These are phyloP conservation scores for Penicillium fuscoglaucum DNA, from an alignment of 2,329 filamentous ascomycete species.

Conservation along the genomic window DNA sequence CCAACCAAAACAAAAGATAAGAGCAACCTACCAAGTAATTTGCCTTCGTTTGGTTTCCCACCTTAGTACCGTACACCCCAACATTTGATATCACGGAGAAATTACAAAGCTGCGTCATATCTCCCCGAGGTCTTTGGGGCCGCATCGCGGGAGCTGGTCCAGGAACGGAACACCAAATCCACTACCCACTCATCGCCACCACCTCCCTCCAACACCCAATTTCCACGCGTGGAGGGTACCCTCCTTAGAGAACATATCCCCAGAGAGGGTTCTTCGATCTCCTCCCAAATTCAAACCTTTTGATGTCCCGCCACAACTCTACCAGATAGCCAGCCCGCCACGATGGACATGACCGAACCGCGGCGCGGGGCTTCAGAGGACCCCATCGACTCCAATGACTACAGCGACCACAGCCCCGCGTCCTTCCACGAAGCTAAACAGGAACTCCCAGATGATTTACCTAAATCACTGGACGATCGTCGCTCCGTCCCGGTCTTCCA, in stretches of 20 bases:
- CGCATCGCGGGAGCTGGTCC: constrained; percentile 3
- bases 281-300: constrained; percentile 10
- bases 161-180: constrained; percentile 13
- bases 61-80: not conserved
- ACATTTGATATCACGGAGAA: not conserved
- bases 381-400: constrained; percentile 21
- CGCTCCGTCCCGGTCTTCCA: constrained; percentile 65
- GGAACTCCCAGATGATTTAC: constrained; percentile 77
- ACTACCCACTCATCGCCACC: not conserved
- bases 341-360: constrained; percentile 39
- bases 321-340: constrained; percentile 22
- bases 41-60: not conserved
- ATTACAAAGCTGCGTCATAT: constrained; percentile 10
- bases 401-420: constrained; percentile 25
- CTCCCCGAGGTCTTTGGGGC: not conserved
- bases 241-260: not conserved
- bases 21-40: not conserved
- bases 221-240: not conserved
- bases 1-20: too few species aligned
- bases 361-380: constrained; percentile 36
- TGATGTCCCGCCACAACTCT: constrained; percentile 22
- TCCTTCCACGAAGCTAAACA: constrained; percentile 24
- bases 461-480: constrained; percentile 87
- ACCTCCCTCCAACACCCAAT: not conserved
- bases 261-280: constrained; percentile 15